These are phyloP conservation scores for Apium graveolens DNA, from an alignment of 129 eudicot genomes.

Conservation along the genomic window DNA sequence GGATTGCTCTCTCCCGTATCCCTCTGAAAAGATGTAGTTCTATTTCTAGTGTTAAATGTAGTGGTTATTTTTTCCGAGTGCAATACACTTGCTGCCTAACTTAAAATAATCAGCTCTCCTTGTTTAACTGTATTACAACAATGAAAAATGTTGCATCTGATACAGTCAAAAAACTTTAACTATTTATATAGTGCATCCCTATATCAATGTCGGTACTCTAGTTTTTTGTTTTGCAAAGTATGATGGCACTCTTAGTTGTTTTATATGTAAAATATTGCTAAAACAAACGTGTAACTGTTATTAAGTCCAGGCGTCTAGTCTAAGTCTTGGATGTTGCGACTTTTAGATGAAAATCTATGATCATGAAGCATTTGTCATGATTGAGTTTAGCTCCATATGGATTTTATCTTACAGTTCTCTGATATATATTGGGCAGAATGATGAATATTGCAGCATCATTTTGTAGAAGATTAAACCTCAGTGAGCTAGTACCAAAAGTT, in stretches of 20 bases:
- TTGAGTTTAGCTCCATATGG: background rate
- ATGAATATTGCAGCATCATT: constrained; percentile 68
- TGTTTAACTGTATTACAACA: no score
- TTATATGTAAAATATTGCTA: background rate
- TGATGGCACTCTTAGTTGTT: no score
- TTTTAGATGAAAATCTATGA: background rate
- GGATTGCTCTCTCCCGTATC: no score
- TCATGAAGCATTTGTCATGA: background rate
- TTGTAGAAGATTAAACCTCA: constrained; percentile 56
- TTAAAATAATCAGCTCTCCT: background rate
- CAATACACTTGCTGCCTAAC: background rate
- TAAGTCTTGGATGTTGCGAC: no score
- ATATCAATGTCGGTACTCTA: background rate
- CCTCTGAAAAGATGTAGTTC: no score
- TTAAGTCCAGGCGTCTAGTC: background rate
- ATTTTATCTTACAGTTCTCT: background rate
- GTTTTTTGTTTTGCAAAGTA: background rate
- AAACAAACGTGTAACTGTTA: background rate
- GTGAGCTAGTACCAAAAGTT: constrained; percentile 44
- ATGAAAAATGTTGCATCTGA: background rate
- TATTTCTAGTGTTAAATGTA: no score
- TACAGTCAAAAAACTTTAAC: background rate
- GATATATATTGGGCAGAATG: background rate
- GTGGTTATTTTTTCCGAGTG: background rate
- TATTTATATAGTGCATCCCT: no score